Evolutionary conservation across 2,329 filamentous ascomycete genomes (phyloP), one percentile per base, ranked within the genome.

Genomic region (Monascus ruber): DNA sequence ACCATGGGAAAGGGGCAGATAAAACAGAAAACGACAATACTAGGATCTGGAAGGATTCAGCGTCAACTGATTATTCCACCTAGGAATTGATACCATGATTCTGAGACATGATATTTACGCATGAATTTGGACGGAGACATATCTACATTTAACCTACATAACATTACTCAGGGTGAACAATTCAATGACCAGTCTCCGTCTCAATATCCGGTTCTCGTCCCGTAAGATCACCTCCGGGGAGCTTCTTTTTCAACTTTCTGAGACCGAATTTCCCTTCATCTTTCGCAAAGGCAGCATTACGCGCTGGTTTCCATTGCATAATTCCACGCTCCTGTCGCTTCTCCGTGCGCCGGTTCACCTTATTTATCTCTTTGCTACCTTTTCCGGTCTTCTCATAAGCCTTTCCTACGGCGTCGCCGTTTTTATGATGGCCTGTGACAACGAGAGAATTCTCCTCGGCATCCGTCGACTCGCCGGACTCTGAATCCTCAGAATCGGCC

Each of bases 261-360:
- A 87, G 62, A 0, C 84, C 85, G 64, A 81, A 88, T 52, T 83
- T 81, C 1, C 83, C 78, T 68, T 96, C 85, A 52, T 95, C 74
- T 64, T 91, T 94, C 33, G 81, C 88, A 59, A 95, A 96, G 48
- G 80, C 78, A 24, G 78, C 70, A 56, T 94, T 94, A 32, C 89
- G 73, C 58, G 88, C 83, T 0, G 89, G 88, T 54, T 80, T 84
- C 87, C 88, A 96, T 61, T 96, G 89, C 85, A 95, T 94, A 56
- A 94, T 54, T 0, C 89, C 89, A 7, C 88, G 74, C 50, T 95
- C 87, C 64, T 88, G 86, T 1, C 88, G 76, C 58, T 88, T 82
- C 57, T 95, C 71, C 28, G 59, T 65, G 35, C 64, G 61, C 43
- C 59, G 61, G 37, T 63, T 64, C 7, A 58, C 58, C 43, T 54